Evolutionary conservation across 306 rosid genomes (phyloP).

Genomic region (Echinosophora koreensis): DNA sequence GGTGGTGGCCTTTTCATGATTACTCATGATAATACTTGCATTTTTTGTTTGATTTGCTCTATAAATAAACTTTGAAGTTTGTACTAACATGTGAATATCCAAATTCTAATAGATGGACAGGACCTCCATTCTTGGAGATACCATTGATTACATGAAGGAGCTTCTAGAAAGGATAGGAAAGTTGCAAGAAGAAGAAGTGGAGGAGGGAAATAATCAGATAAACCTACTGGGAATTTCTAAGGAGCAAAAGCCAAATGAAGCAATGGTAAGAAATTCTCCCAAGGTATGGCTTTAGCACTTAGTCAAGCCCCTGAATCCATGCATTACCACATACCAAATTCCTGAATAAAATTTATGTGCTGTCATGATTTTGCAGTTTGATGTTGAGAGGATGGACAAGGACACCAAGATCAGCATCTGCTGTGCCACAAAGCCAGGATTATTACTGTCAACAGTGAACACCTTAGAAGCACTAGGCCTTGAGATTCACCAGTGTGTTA

Average conservation of each 20-base stretch:
- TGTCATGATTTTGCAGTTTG: constrained; percentile 66
- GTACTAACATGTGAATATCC: constrained; percentile 38
- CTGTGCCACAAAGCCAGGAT: constrained; percentile 86
- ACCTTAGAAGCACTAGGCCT: constrained; percentile 90
- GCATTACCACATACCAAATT: constrained; percentile 21
- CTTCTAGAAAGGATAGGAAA: constrained; percentile 84
- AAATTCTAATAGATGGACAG: constrained; percentile 83
- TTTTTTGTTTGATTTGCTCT: constrained; percentile 34
- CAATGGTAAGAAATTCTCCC: constrained; percentile 80
- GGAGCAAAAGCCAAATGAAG: constrained; percentile 78
- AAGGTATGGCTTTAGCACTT: constrained; percentile 63
- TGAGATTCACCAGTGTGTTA: constrained; percentile 95
- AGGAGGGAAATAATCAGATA: constrained; percentile 59
- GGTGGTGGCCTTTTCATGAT: constrained; percentile 31
- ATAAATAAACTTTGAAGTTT: background rate
- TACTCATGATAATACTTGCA: background rate
- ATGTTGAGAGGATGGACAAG: constrained; percentile 78
- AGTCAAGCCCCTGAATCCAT: constrained; percentile 8
- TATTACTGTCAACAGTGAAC: constrained; percentile 83
- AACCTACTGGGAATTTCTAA: constrained; percentile 63
- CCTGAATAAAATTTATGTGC: constrained; percentile 20
- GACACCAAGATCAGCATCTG: constrained; percentile 82
- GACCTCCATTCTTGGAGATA: constrained; percentile 96
- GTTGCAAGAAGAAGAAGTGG: constrained; percentile 77
- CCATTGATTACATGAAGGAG: constrained; percentile 98